Conservation (phyloP, 352 stramenopile genomes). For the Phytophthora sojae region DNA sequence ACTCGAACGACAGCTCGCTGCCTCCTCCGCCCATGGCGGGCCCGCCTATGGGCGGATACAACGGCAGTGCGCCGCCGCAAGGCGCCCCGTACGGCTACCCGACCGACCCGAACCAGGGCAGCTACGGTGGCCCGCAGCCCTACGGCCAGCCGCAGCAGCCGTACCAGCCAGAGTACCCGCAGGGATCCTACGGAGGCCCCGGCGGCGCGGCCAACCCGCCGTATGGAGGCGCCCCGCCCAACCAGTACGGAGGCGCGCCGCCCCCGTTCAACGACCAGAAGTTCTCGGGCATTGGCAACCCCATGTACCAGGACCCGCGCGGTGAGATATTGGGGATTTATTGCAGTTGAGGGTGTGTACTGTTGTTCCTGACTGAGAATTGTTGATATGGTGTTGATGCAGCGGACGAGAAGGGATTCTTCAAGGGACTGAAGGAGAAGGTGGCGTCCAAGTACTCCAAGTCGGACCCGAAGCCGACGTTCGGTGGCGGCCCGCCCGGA, state of each 20-base stretch:
- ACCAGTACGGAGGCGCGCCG: slow-evolving; percentile 53
- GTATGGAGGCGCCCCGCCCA: slow-evolving; percentile 47
- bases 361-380: slow-evolving; percentile 2
- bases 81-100: slow-evolving; percentile 60
- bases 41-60: slow-evolving; percentile 62
- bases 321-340: slow-evolving; percentile 38
- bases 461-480: slow-evolving; percentile 62
- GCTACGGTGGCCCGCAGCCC: slow-evolving; percentile 52
- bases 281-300: slow-evolving; percentile 95
- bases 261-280: slow-evolving; percentile 76
- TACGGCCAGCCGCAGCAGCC: slow-evolving; percentile 51
- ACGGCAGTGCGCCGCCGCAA: slow-evolving; percentile 25
- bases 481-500: slow-evolving; percentile 68
- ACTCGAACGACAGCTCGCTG: slow-evolving; percentile 63
- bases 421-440: slow-evolving; percentile 88
- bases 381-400: background rate
- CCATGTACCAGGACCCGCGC: slow-evolving; percentile 93
- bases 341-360: background rate
- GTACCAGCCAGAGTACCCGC: slow-evolving; percentile 61
- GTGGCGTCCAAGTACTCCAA: slow-evolving; percentile 81
- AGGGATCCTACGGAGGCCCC: slow-evolving; percentile 54
- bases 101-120: slow-evolving; percentile 53
- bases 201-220: slow-evolving; percentile 34
- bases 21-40: slow-evolving; percentile 57
- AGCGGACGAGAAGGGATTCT: slow-evolving; percentile 88